Evolutionary conservation across 805 yeast genomes (phyloP), one percentile per base, ranked within the genome.

Genomic region (Maudiozyma barnettii): DNA sequence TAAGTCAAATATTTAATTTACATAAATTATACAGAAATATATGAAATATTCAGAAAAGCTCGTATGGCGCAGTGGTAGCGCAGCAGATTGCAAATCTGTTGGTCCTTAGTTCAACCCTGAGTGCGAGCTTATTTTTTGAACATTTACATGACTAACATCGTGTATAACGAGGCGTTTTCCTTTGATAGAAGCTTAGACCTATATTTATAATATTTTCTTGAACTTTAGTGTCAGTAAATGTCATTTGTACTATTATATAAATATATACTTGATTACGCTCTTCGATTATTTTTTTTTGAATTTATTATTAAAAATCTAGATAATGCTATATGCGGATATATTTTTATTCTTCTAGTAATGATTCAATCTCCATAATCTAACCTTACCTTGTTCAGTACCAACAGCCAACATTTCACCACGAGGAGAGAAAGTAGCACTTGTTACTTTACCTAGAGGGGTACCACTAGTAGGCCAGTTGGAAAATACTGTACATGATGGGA

Each of bases 1-100:
- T n/a, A n/a, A n/a, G n/a, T n/a, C n/a, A n/a, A n/a, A n/a, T n/a
- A n/a, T 26, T 26, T 26, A 26, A 26, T 9, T 9, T 9, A 26
- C 10, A 26, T 26, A 26, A 26, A 9, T 26, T 26, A 9, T 12
- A 26, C 30, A 12, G 30, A 9, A 26, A 26, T 9, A 26, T 26
- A 4, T 26, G 10, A 26, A 23, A 23, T 23, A 23, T 23, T 23
- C 26, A 23, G 26, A 23, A 37, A 37, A 42, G 83, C 81, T 76
- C 73, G 81, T 76, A 75, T 85, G 89, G 95, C 93, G 89, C 90
- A 85, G 93, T 81, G 93, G 95, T 84, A 85, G 91, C 90, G 95
- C 93, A 84, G 89, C 87, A 82, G 95, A 86, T 86, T 86, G 95
- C 95, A 86, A 85, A 84, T 86, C 95, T 84, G 85, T 81, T 84